Base-by-base conservation (phyloP, 768 basidiomycete species). In the Tulasnella sp. region DNA sequence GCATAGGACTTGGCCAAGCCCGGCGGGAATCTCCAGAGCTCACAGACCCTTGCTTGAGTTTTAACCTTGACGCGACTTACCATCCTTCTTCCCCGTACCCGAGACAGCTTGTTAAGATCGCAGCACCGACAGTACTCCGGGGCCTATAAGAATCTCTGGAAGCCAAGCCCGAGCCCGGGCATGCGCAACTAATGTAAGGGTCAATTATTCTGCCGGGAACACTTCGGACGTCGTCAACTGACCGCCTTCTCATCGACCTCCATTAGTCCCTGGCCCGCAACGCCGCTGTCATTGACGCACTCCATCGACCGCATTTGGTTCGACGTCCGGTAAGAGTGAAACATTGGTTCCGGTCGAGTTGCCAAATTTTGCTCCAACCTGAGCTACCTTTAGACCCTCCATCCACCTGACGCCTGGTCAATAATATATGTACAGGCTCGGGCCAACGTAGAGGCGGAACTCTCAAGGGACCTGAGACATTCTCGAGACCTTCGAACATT, bases 21-120 rank as follows among this genome's bases (percentile, higher is more conserved):
- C 60, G n/a, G 60, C n/a, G 60, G 60, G 31, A n/a, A n/a, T 12
- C 37, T 14, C 60, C 60, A 64, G 31, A n/a, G 60, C 60, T 64
- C 60, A 64, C 60, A 64, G 60, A 64, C 60, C 60, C 60, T 64
- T 64, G 60, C 60, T 64, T 64, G n/a, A 64, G 60, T 64, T 64
- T 64, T 64, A 64, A 64, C 24, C 60, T 64, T n/a, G 60, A 64
- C 24, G 60, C 31, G n/a, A 18, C n/a, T 64, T 12, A 64, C 5
- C 24, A 8, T 16, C 11, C 20, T 31, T 31, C 60, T 31, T 28
- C 14, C 31, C 60, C 28, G n/a, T 28, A 24, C 14, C 60, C 60
- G 60, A 64, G 20, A 64, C 60, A 64, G 60, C 42, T 31, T 7
- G 28, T 28, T 24, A n/a, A 64, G 60, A 64, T 31, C n/a, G 24